These are phyloP conservation scores for Eutrema yunnanense DNA, from an alignment of 345 rosid species.

Conservation along the genomic window DNA sequence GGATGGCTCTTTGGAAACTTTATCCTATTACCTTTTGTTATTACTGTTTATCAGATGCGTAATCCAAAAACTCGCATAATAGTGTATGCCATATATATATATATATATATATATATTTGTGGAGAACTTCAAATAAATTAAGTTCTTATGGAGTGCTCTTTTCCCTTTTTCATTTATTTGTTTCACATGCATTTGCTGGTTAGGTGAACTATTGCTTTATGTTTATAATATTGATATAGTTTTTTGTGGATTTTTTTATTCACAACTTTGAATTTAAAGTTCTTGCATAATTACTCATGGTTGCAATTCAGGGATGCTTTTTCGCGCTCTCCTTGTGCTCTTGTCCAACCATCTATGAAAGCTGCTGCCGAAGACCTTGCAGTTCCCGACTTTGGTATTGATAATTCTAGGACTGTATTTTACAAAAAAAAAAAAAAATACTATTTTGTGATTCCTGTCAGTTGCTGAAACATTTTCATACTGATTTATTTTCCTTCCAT, in stretches of 20 bases:
- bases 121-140: no score
- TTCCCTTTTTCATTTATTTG: not conserved
- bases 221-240: not conserved
- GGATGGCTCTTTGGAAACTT: constrained; percentile 7
- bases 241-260: not conserved
- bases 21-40: not conserved
- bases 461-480: not conserved
- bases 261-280: not conserved
- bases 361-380: constrained; percentile 39
- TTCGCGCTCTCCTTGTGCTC: constrained; percentile 78
- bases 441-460: not conserved
- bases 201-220: not conserved
- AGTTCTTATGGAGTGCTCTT: not conserved
- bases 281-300: constrained; percentile 11
- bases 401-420: not conserved
- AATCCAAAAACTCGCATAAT: not conserved
- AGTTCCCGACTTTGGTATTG: constrained; percentile 78
- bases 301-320: constrained; percentile 78
- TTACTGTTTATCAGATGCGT: not conserved
- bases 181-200: not conserved
- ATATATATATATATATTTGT: no score
- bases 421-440: not conserved
- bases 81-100: not conserved
- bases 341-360: constrained; percentile 86
- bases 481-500: constrained; percentile 16